Base-by-base conservation (phyloP, 331 rosid species). In the Arachis monticola region DNA sequence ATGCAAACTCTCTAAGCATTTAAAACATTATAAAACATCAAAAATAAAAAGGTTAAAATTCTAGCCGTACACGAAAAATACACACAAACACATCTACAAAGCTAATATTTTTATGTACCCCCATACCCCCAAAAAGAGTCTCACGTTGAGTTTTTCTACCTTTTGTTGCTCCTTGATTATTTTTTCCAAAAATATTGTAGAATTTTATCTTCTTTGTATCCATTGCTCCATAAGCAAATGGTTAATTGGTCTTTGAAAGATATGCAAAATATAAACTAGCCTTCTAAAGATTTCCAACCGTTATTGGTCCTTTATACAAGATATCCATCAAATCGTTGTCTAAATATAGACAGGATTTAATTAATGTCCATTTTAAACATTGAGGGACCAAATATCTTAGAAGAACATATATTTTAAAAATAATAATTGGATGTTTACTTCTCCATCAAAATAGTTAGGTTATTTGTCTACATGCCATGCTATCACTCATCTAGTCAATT, bases 11-110 rank as follows among this genome's bases (percentile, higher is more conserved):
- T n/a, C 14, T 31, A 38, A 48, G 44, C 75, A 78, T 51, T 60
- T 73, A 75, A 73, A 44, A 46, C 8, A 72, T 14, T 61, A 58
- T 46, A 72, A 14, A 65, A 74, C 75, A 77, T 51, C 31, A 12
- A 31, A 60, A 8, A 70, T 41, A 12, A 7, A 3, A 6, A n/a
- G 1, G 47, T 13, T 0, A 6, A 2, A 42, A 35, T 17, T 32
- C 60, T 40, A 69, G 58, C 63, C 31, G 59, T 10, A 70, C 10
- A 51, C 27, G 79, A 41, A 59, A 64, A 60, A 41, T 41, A 68
- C 60, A 35, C 9, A 46, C 7, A 72, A 40, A 40, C 60, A 67
- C 64, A 53, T 60, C 48, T 32, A 9, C 38, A 75, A 11, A 52
- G 65, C 65, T 35, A 64, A 47, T 30, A 60, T 68, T 58, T 13